These are phyloP conservation scores for Kodamaea arcana DNA, from an alignment of 1,139 yeast genomes.

Conservation along the genomic window DNA sequence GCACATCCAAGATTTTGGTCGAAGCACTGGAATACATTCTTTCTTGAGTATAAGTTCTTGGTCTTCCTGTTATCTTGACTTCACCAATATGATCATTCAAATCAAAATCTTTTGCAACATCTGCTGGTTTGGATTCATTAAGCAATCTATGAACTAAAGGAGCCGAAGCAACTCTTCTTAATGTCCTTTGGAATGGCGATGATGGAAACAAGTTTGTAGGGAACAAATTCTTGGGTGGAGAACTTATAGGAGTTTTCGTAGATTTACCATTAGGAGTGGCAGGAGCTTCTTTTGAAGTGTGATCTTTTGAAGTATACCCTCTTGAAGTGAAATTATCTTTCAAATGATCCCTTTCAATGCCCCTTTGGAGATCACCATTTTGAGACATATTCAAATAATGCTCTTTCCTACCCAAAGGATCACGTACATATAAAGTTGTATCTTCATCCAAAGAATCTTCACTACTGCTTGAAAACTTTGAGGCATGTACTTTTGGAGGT, in stretches of 20 bases:
- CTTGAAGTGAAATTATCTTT: constrained; percentile 2
- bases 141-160: constrained; percentile 52
- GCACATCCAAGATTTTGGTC: constrained; percentile 68
- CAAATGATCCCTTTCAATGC: not conserved
- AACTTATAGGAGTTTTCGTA: not conserved
- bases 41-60: constrained; percentile 51
- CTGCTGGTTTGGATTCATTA: constrained; percentile 20
- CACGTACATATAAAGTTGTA: constrained; percentile 2
- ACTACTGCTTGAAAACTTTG: constrained; percentile 11
- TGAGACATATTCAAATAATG: too few relatives aligned
- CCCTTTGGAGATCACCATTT: too few relatives aligned
- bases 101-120: constrained; percentile 30
- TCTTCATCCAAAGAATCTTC: constrained; percentile 4
- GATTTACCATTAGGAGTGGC: constrained; percentile 5
- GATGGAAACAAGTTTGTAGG: constrained; percentile 11
- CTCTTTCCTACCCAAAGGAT: too few relatives aligned
- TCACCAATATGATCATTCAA: constrained; percentile 54
- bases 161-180: constrained; percentile 79
- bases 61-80: constrained; percentile 40
- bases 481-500: constrained; percentile 22
- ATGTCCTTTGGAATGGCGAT: constrained; percentile 47
- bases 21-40: constrained; percentile 71
- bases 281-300: constrained; percentile 2
- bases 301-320: constrained; percentile 1
- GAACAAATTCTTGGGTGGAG: constrained; percentile 1